Conservation (phyloP, 2,329 filamentous ascomycete species). For the Coniochaeta sp. region DNA sequence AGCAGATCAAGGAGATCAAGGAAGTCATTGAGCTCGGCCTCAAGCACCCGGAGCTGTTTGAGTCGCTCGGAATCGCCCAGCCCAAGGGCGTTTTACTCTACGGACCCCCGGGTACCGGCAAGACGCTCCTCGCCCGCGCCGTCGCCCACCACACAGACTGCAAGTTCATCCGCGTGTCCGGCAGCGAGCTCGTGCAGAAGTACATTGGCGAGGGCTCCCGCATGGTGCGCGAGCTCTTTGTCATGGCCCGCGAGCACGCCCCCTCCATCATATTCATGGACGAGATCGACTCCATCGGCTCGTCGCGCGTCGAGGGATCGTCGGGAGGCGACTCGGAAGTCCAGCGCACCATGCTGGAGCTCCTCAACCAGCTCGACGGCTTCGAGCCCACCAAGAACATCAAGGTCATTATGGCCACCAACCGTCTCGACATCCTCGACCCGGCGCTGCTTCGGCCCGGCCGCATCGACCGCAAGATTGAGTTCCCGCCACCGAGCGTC, state of each 20-base stretch:
- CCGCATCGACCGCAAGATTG: slow-evolving; percentile 96
- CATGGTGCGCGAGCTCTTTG: slow-evolving; percentile 98
- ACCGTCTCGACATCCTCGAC: slow-evolving; percentile 94
- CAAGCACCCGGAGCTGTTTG: slow-evolving; percentile 97
- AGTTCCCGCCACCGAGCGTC: slow-evolving; percentile 94
- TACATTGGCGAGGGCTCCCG: slow-evolving; percentile 97
- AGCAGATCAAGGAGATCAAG: slow-evolving; percentile 99
- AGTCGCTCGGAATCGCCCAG: slow-evolving; percentile 97
- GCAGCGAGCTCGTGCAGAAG: slow-evolving; percentile 95
- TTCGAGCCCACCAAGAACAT: slow-evolving; percentile 99
- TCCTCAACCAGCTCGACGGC: slow-evolving; percentile 96
- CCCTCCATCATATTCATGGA: slow-evolving; percentile 99
- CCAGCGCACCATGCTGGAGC: slow-evolving; percentile 95
- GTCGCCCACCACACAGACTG: slow-evolving; percentile 98
- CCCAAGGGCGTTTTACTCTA: slow-evolving; percentile 97
- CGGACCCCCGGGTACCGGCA: slow-evolving; percentile 92
- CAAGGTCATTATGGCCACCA: slow-evolving; percentile 99
- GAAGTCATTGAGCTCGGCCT: slow-evolving; percentile 98
- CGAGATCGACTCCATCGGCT: slow-evolving; percentile 98
- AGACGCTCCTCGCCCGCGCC: slow-evolving; percentile 89
- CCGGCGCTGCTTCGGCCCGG: slow-evolving; percentile 92
- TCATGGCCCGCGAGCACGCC: slow-evolving; percentile 97
- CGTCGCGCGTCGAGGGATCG: slow-evolving; percentile 90
- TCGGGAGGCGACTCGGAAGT: slow-evolving; percentile 96
- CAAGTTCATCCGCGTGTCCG: slow-evolving; percentile 97